phyloP scores from a whole-genome alignment of 2,329 filamentous ascomycete genomes.

The Ceratocystis lukuohia region DNA sequence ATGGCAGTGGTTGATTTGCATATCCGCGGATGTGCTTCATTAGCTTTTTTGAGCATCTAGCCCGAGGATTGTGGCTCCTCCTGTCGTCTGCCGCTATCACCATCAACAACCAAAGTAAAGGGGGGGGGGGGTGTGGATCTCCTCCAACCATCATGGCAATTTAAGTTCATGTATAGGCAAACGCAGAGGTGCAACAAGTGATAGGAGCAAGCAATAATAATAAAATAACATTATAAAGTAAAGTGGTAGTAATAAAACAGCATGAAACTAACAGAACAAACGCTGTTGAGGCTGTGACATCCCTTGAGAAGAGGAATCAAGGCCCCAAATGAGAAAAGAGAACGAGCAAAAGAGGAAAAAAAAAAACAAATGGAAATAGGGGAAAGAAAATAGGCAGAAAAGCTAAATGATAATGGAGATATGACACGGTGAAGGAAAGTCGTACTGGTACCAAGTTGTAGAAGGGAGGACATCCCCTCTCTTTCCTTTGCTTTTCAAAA shows the following conservation, averaged over 20 bases:
- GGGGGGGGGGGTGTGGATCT: no score
- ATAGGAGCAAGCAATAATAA: not conserved
- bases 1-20: not conserved
- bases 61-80: no score
- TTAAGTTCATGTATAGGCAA: no score
- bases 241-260: not conserved
- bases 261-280: slow-evolving; percentile 1
- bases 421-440: not conserved
- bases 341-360: not conserved
- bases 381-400: not conserved
- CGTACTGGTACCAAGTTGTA: slow-evolving; percentile 3
- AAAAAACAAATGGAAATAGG: not conserved
- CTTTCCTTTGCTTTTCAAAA: slow-evolving; percentile 9
- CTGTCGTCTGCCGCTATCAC: no score
- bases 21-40: no score
- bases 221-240: not conserved
- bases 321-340: not conserved
- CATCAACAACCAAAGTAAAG: no score
- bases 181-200: no score
- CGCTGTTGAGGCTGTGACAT: not conserved
- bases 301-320: not conserved
- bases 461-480: not conserved
- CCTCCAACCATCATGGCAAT: no score
- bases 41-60: no score
- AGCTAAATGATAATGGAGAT: not conserved